Evolutionary conservation across 73 alveolate species (phyloP).

Genomic region (Tetrahymena thermophila): DNA sequence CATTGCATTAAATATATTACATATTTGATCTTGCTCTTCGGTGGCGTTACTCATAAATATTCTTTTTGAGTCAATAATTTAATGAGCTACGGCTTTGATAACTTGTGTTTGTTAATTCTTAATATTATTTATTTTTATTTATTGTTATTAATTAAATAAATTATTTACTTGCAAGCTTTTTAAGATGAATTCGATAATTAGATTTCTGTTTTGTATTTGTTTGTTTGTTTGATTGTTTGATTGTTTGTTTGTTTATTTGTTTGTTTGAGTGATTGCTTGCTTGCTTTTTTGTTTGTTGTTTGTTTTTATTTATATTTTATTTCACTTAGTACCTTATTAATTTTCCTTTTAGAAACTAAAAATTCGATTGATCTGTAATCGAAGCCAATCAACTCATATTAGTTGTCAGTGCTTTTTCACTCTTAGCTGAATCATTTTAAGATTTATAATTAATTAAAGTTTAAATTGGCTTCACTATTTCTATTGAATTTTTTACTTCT

Average conservation of each 20-base stretch:
- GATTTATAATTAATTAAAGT: not conserved
- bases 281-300: not conserved
- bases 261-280: not conserved
- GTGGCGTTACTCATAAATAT: not conserved
- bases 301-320: not conserved
- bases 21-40: not conserved
- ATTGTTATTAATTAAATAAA: not conserved
- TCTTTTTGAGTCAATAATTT: not conserved
- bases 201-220: not conserved
- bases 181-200: not conserved
- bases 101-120: not conserved
- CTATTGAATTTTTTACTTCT: not conserved
- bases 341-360: not conserved
- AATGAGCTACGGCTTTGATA: not conserved
- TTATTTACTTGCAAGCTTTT: not conserved
- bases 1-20: not conserved
- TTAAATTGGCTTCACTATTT: not conserved
- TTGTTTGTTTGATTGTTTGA: not conserved
- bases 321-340: not conserved
- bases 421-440: not conserved
- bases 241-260: not conserved
- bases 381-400: not conserved
- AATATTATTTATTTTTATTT: not conserved
- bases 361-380: not conserved
- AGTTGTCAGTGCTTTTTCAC: not conserved